Base-by-base conservation (phyloP, 169 alveolate genomes). In the Cyclospora cayetanensis region DNA sequence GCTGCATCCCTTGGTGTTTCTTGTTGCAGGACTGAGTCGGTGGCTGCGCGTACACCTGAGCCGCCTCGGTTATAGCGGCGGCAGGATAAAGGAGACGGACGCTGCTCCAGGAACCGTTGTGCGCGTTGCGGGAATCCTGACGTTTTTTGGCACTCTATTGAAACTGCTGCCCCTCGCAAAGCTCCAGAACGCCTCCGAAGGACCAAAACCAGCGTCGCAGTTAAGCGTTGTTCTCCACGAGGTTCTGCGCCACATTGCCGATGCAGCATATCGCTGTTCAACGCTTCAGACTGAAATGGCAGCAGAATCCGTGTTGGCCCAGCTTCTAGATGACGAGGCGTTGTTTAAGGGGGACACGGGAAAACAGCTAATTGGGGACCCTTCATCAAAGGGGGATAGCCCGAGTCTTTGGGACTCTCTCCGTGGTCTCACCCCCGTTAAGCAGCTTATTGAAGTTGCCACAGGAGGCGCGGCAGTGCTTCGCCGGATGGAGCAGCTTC, bases 21-120 rank as follows among this genome's bases (percentile, higher is more conserved):
- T 87, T 60, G 87, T 53, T 25, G 4, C 77, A 20, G 63, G 87
- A 63, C 92, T 87, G 1, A 70, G 34, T 25, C 82, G 82, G 43
- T 87, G 92, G 92, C 70, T 72, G 31, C 85, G 92, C 0, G 12
- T 41, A 63, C 92, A 70, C 66, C 29, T 87, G 92, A 87, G 92
- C 4, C 82, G 84, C 29, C 55, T 87, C 39, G 92, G 92, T 0
- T 72, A 43, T 31, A 35, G 39, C 53, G 77, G 90, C 65, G 66
- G 53, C 65, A 50, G 50, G 39, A 41, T 55, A 22, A 63, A 12
- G 46, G 39, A 29, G 84, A 15, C 66, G 35, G 87, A 18, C 15
- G 27, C 46, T 7, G 53, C 46, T 0, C 52, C 41, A 7, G 92
- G 88, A 25, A 37, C 70, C 11, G 87, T 87, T 37, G 79, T 46